These are phyloP conservation scores for Purpureocillium lavendulum DNA, from an alignment of 2,329 filamentous ascomycete genomes.

Conservation along the genomic window DNA sequence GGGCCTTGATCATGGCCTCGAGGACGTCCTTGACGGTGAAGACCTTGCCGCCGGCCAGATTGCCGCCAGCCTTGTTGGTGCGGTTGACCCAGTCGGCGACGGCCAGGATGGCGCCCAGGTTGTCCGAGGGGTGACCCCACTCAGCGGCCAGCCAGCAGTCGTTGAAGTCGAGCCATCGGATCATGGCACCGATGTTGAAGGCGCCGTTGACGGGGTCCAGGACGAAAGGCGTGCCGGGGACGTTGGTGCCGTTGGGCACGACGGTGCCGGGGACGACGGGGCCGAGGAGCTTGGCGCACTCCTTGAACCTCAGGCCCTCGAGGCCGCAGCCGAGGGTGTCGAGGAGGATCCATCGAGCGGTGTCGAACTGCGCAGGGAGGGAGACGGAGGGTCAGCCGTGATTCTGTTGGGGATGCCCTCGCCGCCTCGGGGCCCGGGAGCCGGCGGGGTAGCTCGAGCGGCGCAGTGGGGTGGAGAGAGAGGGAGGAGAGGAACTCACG, in stretches of 20 bases:
- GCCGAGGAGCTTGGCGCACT: constrained; percentile 91
- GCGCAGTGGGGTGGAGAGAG: neutral
- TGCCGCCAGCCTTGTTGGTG: constrained; percentile 67
- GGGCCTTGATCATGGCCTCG: constrained; percentile 97
- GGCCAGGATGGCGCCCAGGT: constrained; percentile 91
- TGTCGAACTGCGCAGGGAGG: constrained; percentile 91
- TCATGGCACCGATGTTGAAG: constrained; percentile 99
- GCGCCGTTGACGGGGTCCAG: constrained; percentile 92
- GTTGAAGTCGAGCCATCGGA: constrained; percentile 99
- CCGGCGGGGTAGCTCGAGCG: neutral
- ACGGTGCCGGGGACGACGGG: constrained; percentile 83
- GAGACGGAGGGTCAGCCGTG: neutral
- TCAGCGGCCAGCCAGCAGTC: constrained; percentile 99
- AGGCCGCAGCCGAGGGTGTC: constrained; percentile 96
- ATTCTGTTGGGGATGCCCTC: no score
- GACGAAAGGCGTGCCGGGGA: constrained; percentile 87
- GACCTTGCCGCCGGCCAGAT: constrained; percentile 80
- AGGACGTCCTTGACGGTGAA: constrained; percentile 86
- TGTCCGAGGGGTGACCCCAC: constrained; percentile 98
- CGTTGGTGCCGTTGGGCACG: constrained; percentile 85
- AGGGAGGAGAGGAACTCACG: constrained; percentile 45
- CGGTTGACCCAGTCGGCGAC: constrained; percentile 97
- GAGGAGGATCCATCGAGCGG: constrained; percentile 90
- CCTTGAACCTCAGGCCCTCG: constrained; percentile 89
- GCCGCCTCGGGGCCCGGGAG: no score